Evolutionary conservation across 2,329 filamentous ascomycete species (phyloP).

Genomic region (Albifimbria verrucaria): DNA sequence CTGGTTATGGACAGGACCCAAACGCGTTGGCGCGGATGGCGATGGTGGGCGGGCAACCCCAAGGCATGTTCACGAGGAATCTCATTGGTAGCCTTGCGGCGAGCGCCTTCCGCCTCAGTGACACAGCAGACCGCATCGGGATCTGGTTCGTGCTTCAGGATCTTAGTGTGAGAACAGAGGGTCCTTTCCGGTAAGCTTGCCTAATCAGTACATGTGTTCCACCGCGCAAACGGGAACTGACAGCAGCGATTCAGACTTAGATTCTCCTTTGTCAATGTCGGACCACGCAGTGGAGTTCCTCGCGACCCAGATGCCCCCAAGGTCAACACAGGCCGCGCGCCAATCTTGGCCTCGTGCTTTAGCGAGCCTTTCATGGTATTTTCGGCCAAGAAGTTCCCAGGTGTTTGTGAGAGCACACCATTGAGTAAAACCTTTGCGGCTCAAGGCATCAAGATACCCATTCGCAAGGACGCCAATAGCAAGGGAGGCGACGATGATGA

Average conservation of each 20-base stretch:
- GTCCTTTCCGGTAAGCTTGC: constrained; percentile 70
- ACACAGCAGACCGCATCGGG: constrained; percentile 75
- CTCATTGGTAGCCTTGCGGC: constrained; percentile 89
- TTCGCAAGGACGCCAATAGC: constrained; percentile 74
- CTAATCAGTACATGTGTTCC: neutral
- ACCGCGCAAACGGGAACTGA: constrained; percentile 13
- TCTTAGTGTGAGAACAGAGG: constrained; percentile 89
- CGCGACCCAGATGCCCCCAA: constrained; percentile 34
- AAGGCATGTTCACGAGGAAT: constrained; percentile 91
- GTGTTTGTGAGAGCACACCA: constrained; percentile 88
- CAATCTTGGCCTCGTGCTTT: constrained; percentile 80
- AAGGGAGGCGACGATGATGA: constrained; percentile 52
- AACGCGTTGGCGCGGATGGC: constrained; percentile 28
- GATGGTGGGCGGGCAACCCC: constrained; percentile 48
- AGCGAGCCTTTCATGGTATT: constrained; percentile 90
- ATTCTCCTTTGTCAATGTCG: constrained; percentile 83
- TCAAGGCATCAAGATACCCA: constrained; percentile 96
- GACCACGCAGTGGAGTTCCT: constrained; percentile 41
- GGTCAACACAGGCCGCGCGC: constrained; percentile 73
- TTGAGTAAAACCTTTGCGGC: constrained; percentile 90
- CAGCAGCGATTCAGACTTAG: constrained; percentile 42
- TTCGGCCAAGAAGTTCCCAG: constrained; percentile 97
- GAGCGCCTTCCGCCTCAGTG: constrained; percentile 80
- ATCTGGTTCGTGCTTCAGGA: constrained; percentile 98
- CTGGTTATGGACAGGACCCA: constrained; percentile 27